phyloP scores from a whole-genome alignment of 2,329 filamentous ascomycete species.

The Epichloe glyceriae region DNA sequence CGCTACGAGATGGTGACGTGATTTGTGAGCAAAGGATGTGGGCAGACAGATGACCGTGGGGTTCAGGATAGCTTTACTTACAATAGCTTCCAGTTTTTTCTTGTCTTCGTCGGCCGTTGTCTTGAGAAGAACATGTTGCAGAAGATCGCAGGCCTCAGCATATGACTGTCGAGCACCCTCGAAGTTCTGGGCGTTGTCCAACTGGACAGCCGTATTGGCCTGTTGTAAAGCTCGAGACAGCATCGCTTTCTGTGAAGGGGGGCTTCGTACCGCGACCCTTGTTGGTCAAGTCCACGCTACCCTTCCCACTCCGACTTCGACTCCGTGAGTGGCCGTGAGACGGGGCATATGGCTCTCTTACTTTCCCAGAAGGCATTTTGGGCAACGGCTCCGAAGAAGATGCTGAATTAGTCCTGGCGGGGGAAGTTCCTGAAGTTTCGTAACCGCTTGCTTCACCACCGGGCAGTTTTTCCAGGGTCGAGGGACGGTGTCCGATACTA shows the following conservation, averaged over 20 bases:
- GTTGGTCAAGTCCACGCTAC: conserved; percentile 19
- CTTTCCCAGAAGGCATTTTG: conserved; percentile 20
- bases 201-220: conserved; percentile 85
- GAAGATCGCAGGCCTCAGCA: conserved; percentile 72
- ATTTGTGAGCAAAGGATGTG: neutral
- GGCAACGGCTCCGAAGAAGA: conserved; percentile 5
- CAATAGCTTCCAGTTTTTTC: conserved; percentile 84
- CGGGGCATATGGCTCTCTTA: conserved; percentile 15
- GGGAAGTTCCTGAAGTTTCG: conserved; percentile 10
- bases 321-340: conserved; percentile 19
- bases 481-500: neutral
- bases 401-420: neutral
- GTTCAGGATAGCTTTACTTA: conserved; percentile 37
- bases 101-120: conserved; percentile 79
- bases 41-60: neutral
- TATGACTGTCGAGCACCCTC: conserved; percentile 86
- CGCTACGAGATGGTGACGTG: conserved; percentile 36
- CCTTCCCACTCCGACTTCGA: conserved; percentile 20
- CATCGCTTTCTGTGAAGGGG: conserved; percentile 86
- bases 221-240: conserved; percentile 90
- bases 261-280: conserved; percentile 23
- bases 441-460: conserved; percentile 6
- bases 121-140: conserved; percentile 76
- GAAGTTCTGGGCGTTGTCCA: conserved; percentile 93
- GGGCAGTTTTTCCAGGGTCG: conserved; percentile 4